Base-by-base conservation (phyloP, 306 rosid genomes). In the Dryas alaskensis region DNA sequence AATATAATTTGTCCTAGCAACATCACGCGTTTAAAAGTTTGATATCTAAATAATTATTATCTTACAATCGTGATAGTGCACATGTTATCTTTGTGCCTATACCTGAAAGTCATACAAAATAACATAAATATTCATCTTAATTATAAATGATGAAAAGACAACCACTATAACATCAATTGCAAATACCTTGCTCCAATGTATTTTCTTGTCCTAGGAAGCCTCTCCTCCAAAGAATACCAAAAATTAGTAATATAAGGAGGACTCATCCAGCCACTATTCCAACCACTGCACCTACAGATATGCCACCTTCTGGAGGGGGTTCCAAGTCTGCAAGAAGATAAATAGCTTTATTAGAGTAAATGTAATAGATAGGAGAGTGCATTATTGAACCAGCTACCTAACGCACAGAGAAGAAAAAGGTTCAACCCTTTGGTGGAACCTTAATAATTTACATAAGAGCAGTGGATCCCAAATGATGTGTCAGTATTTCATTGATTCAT, bases 151-250 rank as follows among this genome's bases (percentile, higher is more conserved):
- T 22, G 0, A 6, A 39, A 39, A 45, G 3, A 45, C 48, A 5
- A 8, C 8, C 48, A 45, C 3, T 5, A 45, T 8, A 45, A 8
- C 48, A 45, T 45, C 9, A 49, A 51, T 5, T 4, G 73, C 3
- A 69, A 10, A 10, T 69, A 69, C 92, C 92, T 71, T 59, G 76
- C 55, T 76, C 49, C 61, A 64, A 27, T 2, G 80, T 67, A 50
- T 59, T 78, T 69, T 49, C 39, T 9, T 44, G 62, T 6, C 71
- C 73, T 22, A 73, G 62, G 60, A 63, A 48, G 12, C 84, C 83
- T 50, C 16, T 86, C 84, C 81, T 80, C 84, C 87, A 67, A 43
- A 86, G 75, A 47, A 79, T 67, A 49, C 82, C 43, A 2, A 82
- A 50, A 45, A 67, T 22, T 17, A 84, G 8, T 17, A 70, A 44